Conservation (phyloP, 257 asterid genomes). For the Jacaranda copaia region DNA sequence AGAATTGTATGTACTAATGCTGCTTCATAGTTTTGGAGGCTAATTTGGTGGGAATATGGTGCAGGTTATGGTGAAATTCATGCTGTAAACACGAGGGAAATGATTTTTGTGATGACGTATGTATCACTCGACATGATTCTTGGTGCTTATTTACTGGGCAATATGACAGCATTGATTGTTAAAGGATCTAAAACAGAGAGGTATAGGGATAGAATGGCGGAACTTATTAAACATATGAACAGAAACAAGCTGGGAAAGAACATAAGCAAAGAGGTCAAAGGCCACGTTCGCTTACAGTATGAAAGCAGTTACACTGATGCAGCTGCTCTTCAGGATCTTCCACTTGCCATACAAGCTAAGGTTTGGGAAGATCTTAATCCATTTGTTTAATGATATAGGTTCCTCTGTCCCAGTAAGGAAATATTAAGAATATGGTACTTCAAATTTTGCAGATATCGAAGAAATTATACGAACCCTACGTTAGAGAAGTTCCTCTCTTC, state of each 20-base stretch:
- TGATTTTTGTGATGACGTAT: slow-evolving; percentile 79
- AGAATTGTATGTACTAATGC: too few species aligned
- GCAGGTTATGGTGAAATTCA: slow-evolving; percentile 82
- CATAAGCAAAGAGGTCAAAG: slow-evolving; percentile 58
- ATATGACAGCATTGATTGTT: slow-evolving; percentile 83
- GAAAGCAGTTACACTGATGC: slow-evolving; percentile 58
- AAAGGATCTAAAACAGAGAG: slow-evolving; percentile 81
- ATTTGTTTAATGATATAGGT: too few species aligned
- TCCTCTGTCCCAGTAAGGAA: too few species aligned
- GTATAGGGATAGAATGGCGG: slow-evolving; percentile 73
- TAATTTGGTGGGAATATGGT: neutral
- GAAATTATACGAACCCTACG: slow-evolving; percentile 54
- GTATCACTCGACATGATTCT: slow-evolving; percentile 83
- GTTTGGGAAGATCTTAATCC: slow-evolving; percentile 31
- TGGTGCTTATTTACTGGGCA: slow-evolving; percentile 81
- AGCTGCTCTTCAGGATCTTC: slow-evolving; percentile 67
- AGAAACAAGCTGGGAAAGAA: slow-evolving; percentile 65
- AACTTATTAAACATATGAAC: slow-evolving; percentile 61
- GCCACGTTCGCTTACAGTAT: slow-evolving; percentile 67
- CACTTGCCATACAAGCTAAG: slow-evolving; percentile 68
- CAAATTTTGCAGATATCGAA: slow-evolving; percentile 60
- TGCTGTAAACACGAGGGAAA: slow-evolving; percentile 72
- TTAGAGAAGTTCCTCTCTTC: slow-evolving; percentile 62
- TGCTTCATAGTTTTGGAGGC: neutral
- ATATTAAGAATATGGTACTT: neutral